These are phyloP conservation scores for Elongisporangium anandrum DNA, from an alignment of 352 stramenopile genomes.

Conservation along the genomic window DNA sequence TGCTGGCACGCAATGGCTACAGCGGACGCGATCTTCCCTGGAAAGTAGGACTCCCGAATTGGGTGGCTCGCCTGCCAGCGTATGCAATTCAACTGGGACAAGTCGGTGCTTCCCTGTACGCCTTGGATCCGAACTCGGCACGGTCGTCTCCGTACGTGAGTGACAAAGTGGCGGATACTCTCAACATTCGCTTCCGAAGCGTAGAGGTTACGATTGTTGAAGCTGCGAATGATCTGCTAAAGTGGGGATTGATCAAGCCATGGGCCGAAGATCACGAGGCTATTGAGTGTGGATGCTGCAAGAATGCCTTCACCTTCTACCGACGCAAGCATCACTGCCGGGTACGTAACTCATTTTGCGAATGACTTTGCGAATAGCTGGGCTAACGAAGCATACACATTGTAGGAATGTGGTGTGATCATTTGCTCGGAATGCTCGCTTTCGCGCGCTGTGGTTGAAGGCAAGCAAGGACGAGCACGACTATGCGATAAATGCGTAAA, in stretches of 20 bases:
- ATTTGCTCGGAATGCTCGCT: constrained; percentile 85
- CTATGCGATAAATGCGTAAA: constrained; percentile 85
- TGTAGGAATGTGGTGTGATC: constrained; percentile 82
- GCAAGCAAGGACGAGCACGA: constrained; percentile 66
- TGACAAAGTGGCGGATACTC: constrained; percentile 74
- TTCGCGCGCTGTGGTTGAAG: constrained; percentile 81
- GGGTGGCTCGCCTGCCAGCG: constrained; percentile 78
- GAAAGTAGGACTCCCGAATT: constrained; percentile 74
- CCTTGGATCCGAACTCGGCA: constrained; percentile 44
- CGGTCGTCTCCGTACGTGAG: constrained; percentile 74
- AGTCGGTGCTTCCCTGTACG: constrained; percentile 73
- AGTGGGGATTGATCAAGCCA: constrained; percentile 84
- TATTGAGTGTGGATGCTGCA: constrained; percentile 66
- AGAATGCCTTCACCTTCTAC: constrained; percentile 79
- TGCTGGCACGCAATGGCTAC: constrained; percentile 78
- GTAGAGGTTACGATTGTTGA: constrained; percentile 67
- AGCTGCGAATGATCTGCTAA: constrained; percentile 77
- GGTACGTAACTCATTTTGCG: constrained; percentile 20
- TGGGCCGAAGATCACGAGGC: constrained; percentile 87
- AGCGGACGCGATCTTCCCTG: constrained; percentile 84
- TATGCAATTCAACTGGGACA: constrained; percentile 85
- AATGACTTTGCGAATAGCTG: neutral
- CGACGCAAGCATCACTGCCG: constrained; percentile 80
- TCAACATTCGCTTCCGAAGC: constrained; percentile 74
- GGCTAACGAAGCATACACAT: neutral